A percentile compares a stretch with the other conserved stretches of the same genome.
phyloP scores from a whole-genome alignment of 164 flowering plant genomes.

The Platanus orientalis region DNA sequence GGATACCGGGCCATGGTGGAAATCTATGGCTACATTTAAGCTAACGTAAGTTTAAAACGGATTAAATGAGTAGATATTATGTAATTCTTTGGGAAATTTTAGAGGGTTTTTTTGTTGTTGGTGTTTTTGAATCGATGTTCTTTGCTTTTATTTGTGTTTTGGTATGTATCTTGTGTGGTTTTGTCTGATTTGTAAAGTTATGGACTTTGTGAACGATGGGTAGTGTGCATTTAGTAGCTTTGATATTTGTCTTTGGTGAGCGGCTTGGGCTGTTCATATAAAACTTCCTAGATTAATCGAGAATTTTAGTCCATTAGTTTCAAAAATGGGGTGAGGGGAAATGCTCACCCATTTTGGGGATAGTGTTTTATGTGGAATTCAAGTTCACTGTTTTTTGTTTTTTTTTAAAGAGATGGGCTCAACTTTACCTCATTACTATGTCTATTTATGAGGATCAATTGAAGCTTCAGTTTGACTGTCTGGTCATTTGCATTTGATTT shows the following conservation, averaged over 20 bases:
- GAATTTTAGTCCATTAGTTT: neutral
- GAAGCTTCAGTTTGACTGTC: too few relatives aligned
- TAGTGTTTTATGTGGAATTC: too few relatives aligned
- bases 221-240: neutral
- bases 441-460: too few relatives aligned
- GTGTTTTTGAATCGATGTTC: too few relatives aligned
- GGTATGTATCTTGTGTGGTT: neutral
- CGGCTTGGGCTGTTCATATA: too few relatives aligned
- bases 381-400: too few relatives aligned
- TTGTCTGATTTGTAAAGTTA: neutral
- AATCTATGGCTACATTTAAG: slow-evolving; percentile 94
- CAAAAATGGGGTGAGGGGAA: neutral
- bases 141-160: neutral
- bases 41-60: slow-evolving; percentile 60
- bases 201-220: neutral
- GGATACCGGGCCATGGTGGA: slow-evolving; percentile 42
- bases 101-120: neutral
- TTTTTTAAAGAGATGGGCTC: too few relatives aligned
- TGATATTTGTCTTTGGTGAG: neutral
- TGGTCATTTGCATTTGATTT: too few relatives aligned
- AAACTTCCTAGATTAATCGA: too few relatives aligned
- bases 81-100: too few relatives aligned
- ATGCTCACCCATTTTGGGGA: neutral
- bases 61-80: neutral
- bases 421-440: too few relatives aligned